Percentiles rank a stretch among this genome's conserved stretches.
phyloP scores from a whole-genome alignment of 331 rosid species.

The Cydonia oblonga region DNA sequence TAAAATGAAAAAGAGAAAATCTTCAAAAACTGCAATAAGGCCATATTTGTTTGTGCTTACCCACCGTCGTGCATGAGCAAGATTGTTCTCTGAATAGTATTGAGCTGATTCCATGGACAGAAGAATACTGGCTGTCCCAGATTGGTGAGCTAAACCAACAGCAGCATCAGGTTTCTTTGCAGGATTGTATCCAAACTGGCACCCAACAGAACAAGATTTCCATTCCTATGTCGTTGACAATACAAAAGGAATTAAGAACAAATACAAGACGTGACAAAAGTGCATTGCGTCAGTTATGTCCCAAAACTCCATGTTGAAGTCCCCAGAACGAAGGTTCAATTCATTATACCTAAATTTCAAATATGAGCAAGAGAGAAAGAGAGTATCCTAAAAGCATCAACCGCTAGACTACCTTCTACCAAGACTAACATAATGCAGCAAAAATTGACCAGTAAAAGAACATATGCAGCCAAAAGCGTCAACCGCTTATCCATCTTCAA shows the following conservation, averaged over 20 bases:
- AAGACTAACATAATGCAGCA: background rate
- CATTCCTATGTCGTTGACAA: slow-evolving; percentile 36
- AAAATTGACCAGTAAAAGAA: background rate
- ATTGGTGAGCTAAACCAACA: slow-evolving; percentile 41
- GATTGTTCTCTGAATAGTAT: slow-evolving; percentile 59
- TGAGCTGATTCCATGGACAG: slow-evolving; percentile 88
- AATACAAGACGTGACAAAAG: background rate
- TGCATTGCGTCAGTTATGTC: background rate
- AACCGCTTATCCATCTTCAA: background rate
- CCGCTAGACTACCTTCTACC: background rate
- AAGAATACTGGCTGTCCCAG: slow-evolving; percentile 48
- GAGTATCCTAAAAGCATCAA: background rate
- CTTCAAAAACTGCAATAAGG: slow-evolving; percentile 18
- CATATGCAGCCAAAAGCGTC: background rate
- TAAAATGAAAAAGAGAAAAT: background rate
- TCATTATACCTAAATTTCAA: background rate
- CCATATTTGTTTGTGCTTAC: slow-evolving; percentile 62
- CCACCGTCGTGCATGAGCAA: slow-evolving; percentile 93
- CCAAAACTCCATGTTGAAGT: background rate
- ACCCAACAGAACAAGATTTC: slow-evolving; percentile 65
- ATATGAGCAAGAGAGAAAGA: background rate
- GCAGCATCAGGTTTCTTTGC: slow-evolving; percentile 48
- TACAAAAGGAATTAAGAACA: background rate
- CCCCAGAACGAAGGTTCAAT: background rate
- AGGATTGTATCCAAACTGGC: slow-evolving; percentile 48